Conservation (phyloP, 148 eudicot genomes). For the Cornus kousa region DNA sequence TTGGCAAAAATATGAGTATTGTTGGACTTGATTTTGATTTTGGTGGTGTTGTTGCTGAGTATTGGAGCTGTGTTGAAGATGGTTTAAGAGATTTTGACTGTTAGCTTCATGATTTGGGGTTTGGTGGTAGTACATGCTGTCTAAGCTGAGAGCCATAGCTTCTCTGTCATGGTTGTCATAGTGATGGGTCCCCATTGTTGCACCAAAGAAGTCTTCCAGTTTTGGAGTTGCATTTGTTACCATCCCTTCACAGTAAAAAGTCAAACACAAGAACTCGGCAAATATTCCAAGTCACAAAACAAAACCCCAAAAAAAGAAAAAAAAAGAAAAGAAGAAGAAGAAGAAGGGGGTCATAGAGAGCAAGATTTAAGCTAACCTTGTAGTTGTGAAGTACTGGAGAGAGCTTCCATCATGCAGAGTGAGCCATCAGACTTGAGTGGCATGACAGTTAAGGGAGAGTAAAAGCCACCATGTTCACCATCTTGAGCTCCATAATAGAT, state of each 20-base stretch:
- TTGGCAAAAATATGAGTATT: slow-evolving; percentile 30
- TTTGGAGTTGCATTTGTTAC: slow-evolving; percentile 62
- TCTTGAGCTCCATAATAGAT: slow-evolving; percentile 41
- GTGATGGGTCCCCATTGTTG: slow-evolving; percentile 49
- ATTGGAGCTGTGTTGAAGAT: slow-evolving; percentile 2
- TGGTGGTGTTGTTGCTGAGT: slow-evolving; percentile 10
- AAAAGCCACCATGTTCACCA: slow-evolving; percentile 37
- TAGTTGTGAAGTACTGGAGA: slow-evolving; percentile 40
- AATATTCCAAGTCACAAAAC: neutral
- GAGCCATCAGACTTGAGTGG: slow-evolving; percentile 94
- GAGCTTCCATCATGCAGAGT: slow-evolving; percentile 61
- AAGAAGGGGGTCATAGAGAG: neutral
- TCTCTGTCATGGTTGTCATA: slow-evolving; percentile 29
- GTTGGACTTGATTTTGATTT: slow-evolving; percentile 34
- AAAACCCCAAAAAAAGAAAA: neutral
- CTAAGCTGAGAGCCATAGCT: slow-evolving; percentile 46
- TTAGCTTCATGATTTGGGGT: slow-evolving; percentile 20
- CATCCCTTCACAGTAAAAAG: slow-evolving; percentile 38
- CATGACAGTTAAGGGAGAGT: slow-evolving; percentile 61
- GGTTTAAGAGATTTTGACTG: slow-evolving; percentile 19
- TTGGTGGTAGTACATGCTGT: slow-evolving; percentile 54
- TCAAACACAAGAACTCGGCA: slow-evolving; percentile 3
- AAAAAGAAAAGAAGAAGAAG: neutral
- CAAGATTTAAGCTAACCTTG: slow-evolving; percentile 43
- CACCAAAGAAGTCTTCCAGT: slow-evolving; percentile 79